Evolutionary conservation across 129 eudicot genomes (phyloP), one percentile per base, ranked within the genome.

Genomic region (Tanacetum coccineum): DNA sequence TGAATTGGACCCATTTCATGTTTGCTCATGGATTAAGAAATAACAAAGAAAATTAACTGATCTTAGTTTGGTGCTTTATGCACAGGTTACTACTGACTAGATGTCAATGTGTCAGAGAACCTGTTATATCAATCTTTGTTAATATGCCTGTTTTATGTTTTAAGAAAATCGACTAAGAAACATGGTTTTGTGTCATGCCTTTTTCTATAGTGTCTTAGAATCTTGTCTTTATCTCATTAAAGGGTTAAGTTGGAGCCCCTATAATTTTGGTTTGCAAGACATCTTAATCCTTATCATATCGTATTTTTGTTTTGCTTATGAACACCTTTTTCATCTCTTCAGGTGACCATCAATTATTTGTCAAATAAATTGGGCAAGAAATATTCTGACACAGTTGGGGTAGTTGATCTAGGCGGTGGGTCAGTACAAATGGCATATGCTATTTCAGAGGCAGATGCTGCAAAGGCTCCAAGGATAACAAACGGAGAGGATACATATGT

Each of bases 361-460:
- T 57, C 87, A 58, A 90, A 93, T 17, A 83, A 77, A 26, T 79
- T 94, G 72, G 99, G 99, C 14, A 85, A 83, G 78, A 72, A 74
- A 36, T 94, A 84, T 78, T 78, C 90, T 1, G 40, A 70, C 53
- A 94, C 99, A 48, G 95, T 94, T 73, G 99, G 97, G 73, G 97
- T 94, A 53, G 96, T 94, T 64, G 99, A 94, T 80, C 97, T 94
- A 71, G 99, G 99, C 51, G 99, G 99, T 79, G 99, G 99, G 60
- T 94, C 99, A 66, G 99, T 94, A 74, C 99, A 94, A 71, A 94
- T 94, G 99, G 96, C 99, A 40, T 94, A 94, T 82, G 97, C 99
- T 54, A 84, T 94, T 75, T 89, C 99, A 72, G 97, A 84, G 50
- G 72, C 79, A 40, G 97, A 94, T 81, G 99, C 97, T 72, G 95